Evolutionary conservation across 768 basidiomycete species (phyloP).

Genomic region (Sporobolomyces pararoseus): DNA sequence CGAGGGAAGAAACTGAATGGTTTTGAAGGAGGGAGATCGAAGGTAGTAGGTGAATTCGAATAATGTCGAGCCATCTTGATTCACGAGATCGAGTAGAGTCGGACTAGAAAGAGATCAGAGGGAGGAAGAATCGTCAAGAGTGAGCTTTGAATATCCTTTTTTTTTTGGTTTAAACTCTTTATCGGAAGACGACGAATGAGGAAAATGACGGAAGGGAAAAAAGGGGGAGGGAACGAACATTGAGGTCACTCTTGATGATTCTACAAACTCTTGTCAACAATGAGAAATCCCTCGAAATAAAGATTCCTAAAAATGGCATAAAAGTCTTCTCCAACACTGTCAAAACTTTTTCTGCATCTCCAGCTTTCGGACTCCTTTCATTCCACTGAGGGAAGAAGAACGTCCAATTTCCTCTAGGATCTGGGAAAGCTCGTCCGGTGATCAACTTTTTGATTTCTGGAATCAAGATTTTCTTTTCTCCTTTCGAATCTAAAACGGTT

Average conservation of each 20-base stretch:
- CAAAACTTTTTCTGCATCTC: constrained; percentile 21
- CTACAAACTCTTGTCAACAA: constrained; percentile 26
- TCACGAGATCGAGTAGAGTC: constrained; percentile 16
- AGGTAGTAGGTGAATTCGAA: constrained; percentile 77
- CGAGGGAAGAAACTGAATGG: constrained; percentile 82
- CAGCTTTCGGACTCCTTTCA: constrained; percentile 29
- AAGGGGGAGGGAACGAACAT: constrained; percentile 11
- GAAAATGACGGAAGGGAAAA: neutral
- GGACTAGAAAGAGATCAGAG: neutral
- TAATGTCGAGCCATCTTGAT: constrained; percentile 66
- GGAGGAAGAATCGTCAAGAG: too few species aligned
- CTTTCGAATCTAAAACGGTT: constrained; percentile 6
- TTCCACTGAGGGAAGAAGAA: constrained; percentile 45
- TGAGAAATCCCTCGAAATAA: constrained; percentile 20
- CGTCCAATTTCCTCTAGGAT: constrained; percentile 18
- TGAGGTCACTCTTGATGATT: constrained; percentile 11
- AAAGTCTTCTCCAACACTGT: constrained; percentile 21
- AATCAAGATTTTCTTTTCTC: constrained; percentile 44
- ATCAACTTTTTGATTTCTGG: neutral
- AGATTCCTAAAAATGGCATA: constrained; percentile 22
- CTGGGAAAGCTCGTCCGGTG: constrained; percentile 14
- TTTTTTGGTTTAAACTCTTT: too few species aligned
- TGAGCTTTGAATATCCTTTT: too few species aligned
- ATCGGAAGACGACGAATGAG: too few species aligned
- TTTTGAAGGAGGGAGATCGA: constrained; percentile 77